Conservation (phyloP, 2,329 filamentous ascomycete species). For the Xylariaceae sp. region DNA sequence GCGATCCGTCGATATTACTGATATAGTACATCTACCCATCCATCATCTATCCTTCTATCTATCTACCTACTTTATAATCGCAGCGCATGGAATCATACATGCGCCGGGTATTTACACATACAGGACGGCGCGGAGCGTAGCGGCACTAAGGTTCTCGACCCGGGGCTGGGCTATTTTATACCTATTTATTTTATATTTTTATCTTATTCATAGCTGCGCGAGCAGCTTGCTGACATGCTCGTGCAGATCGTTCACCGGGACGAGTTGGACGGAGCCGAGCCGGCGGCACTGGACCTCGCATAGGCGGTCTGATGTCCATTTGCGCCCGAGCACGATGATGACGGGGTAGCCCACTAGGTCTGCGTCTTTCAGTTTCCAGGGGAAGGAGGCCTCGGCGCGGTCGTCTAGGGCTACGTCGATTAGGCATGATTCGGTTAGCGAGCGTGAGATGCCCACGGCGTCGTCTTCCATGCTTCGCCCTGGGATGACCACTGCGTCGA, state of each 20-base stretch:
- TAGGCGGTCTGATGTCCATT: constrained; percentile 55
- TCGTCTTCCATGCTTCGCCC: constrained; percentile 44
- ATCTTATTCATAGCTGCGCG: constrained; percentile 43
- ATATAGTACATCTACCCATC: too few species aligned
- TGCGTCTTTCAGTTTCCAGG: constrained; percentile 87
- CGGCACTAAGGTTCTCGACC: not conserved
- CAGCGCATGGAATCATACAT: too few species aligned
- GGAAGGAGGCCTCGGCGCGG: constrained; percentile 55
- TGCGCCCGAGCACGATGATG: constrained; percentile 70
- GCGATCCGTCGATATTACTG: too few species aligned
- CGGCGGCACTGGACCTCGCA: constrained; percentile 77
- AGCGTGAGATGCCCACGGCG: constrained; percentile 60
- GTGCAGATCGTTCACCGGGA: constrained; percentile 48
- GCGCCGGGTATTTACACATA: not conserved
- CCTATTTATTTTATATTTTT: too few species aligned
- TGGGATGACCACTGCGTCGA: constrained; percentile 66
- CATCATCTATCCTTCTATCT: too few species aligned
- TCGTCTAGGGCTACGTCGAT: constrained; percentile 74
- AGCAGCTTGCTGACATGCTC: constrained; percentile 46
- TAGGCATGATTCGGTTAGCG: constrained; percentile 35
- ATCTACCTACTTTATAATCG: too few species aligned
- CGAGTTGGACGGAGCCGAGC: constrained; percentile 57
- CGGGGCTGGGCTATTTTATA: too few species aligned
- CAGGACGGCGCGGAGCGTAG: too few species aligned
- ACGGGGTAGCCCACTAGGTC: constrained; percentile 87